Evolutionary conservation across 768 basidiomycete species (phyloP), one percentile per base, ranked within the genome.

Genomic region (Lentinula boryana): DNA sequence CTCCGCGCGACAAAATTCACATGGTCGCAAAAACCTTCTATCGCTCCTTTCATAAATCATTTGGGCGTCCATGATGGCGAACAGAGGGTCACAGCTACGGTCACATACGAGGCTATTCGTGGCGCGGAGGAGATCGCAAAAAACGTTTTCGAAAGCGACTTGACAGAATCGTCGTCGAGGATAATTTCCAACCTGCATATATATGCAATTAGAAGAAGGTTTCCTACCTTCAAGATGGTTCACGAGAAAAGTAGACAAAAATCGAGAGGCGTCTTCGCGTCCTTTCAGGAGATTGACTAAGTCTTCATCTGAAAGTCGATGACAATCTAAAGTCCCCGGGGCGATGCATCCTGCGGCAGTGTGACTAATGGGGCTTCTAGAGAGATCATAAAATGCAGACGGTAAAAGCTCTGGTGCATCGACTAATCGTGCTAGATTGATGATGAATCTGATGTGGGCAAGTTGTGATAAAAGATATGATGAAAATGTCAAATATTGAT

Each of bases 321-420:
- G 78, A 9, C 59, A 69, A 15, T 61, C 69, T 71, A 63, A 21
- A 43, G 72, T 72, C 54, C 70, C 60, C 18, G 73, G 66, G 63
- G 71, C 77, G 58, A 71, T 76, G 68, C 80, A 75, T 5, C 86
- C 88, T 5, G 76, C 70, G 32, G 81, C 81, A 36, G 84, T 82
- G 53, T 84, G 82, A 66, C 84, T 89, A 1, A 87, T 84, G 33
- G 81, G 73, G 65, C 74, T 83, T 43, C 90, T 86, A 21, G 86
- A 90, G 44, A 92, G 80, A 69, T 91, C 90, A 70, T 92, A 92
- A 72, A 89, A 89, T 5, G 89, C 89, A 32, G 89, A 80, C 4
- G 89, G 88, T 3, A 91, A 76, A 36, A 91, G 80, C 64, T 84
- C 80, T 0, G 74, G 75, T 0, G 84, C 78, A 44, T 81, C 72